These are phyloP conservation scores for Syncephalastrum contaminatum DNA, from an alignment of 371 early-diverging fungal species.

Conservation along the genomic window DNA sequence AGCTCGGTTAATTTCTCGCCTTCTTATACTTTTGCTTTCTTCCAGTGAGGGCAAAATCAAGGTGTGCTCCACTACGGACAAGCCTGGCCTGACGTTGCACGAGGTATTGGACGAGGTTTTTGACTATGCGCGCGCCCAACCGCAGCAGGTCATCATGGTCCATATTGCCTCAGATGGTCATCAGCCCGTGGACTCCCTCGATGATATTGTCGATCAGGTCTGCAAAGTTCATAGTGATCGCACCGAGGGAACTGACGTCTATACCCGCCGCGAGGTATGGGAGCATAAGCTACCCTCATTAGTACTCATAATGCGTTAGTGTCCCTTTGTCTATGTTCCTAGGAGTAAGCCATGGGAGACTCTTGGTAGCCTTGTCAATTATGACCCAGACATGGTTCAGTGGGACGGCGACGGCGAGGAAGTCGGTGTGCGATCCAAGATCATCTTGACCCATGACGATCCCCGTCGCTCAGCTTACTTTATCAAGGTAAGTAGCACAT, in stretches of 20 bases:
- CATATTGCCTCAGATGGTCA: conserved; percentile 16
- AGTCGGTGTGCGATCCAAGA: conserved; percentile 38
- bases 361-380: conserved; percentile 38
- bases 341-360: conserved; percentile 23
- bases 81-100: conserved; percentile 6
- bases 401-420: conserved; percentile 52
- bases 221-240: conserved; percentile 33
- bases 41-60: neutral
- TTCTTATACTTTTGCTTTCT: neutral
- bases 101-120: conserved; percentile 25
- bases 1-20: too few species aligned
- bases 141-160: conserved; percentile 32
- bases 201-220: conserved; percentile 26
- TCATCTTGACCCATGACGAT: conserved; percentile 29
- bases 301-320: conserved; percentile 14
- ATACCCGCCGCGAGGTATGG: conserved; percentile 25
- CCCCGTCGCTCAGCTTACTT: conserved; percentile 20
- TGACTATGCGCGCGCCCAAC: conserved; percentile 18
- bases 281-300: neutral
- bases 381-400: conserved; percentile 44
- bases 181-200: conserved; percentile 18
- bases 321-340: conserved; percentile 36
- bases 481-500: conserved; percentile 16
- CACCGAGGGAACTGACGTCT: conserved; percentile 31
- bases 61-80: conserved; percentile 8